Percentiles rank a stretch among this genome's conserved stretches.
phyloP scores from a whole-genome alignment of 192 early-diverging fungal species.

The Jimgerdemannia flammicorona region DNA sequence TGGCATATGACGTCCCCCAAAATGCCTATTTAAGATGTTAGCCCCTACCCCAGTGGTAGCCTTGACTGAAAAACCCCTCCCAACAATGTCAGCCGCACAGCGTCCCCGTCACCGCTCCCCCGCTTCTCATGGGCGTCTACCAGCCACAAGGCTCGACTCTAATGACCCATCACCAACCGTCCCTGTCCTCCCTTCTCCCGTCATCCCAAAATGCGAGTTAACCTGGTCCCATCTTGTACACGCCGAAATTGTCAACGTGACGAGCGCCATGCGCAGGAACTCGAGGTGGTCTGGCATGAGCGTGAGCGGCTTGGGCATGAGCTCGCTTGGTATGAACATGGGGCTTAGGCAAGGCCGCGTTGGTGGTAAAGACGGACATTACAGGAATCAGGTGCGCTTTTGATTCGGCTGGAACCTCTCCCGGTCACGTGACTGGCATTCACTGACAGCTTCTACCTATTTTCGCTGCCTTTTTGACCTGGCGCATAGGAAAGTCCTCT shows the following conservation, averaged over 20 bases:
- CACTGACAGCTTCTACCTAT: not conserved
- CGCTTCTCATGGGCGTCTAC: not conserved
- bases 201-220: slow-evolving; percentile 43
- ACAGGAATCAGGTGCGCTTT: slow-evolving; percentile 41
- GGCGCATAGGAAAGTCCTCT: slow-evolving; percentile 55
- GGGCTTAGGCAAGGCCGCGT: slow-evolving; percentile 41
- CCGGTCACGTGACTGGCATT: not conserved
- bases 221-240: slow-evolving; percentile 68
- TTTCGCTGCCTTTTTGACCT: not conserved
- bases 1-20: too few relatives aligned
- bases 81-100: not conserved
- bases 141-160: not conserved
- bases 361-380: slow-evolving; percentile 34
- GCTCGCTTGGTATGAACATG: slow-evolving; percentile 56
- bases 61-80: too few relatives aligned
- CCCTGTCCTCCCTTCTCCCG: not conserved
- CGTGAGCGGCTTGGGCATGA: slow-evolving; percentile 52
- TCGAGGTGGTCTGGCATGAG: slow-evolving; percentile 70
- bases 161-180: too few relatives aligned
- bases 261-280: slow-evolving; percentile 77
- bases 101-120: not conserved
- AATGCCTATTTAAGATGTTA: too few relatives aligned
- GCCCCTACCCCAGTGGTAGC: too few relatives aligned
- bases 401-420: not conserved
- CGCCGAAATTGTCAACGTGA: slow-evolving; percentile 71